phyloP scores from a whole-genome alignment of 75 land plant species.

The Ceratopteris richardii region DNA sequence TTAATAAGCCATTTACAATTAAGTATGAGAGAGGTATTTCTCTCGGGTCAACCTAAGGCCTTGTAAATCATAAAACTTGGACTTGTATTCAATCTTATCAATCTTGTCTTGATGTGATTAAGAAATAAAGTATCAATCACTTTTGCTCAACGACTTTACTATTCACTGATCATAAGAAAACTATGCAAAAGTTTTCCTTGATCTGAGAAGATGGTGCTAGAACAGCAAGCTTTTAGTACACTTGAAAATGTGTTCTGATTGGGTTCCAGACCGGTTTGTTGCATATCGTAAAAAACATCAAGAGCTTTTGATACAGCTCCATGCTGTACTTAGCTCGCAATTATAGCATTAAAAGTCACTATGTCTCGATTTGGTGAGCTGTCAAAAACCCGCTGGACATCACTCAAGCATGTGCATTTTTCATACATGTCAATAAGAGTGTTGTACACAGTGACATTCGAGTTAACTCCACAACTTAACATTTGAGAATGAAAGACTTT shows the following conservation, averaged over 20 bases:
- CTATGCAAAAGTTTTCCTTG: too few species aligned
- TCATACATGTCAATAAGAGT: slow-evolving; percentile 65
- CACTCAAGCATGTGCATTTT: slow-evolving; percentile 29
- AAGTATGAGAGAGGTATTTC: too few species aligned
- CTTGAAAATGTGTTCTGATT: slow-evolving; percentile 19
- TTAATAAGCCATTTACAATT: too few species aligned
- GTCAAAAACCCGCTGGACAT: slow-evolving; percentile 34
- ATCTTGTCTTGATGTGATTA: too few species aligned
- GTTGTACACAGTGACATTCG: slow-evolving; percentile 46
- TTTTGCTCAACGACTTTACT: too few species aligned
- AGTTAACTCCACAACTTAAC: slow-evolving; percentile 24
- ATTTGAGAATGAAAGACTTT: slow-evolving; percentile 48
- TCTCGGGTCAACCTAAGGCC: too few species aligned
- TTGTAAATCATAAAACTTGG: too few species aligned
- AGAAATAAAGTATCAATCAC: too few species aligned
- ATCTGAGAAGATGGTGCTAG: too few species aligned
- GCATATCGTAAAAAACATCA: slow-evolving; percentile 21
- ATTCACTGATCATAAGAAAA: too few species aligned
- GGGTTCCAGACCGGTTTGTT: slow-evolving; percentile 8
- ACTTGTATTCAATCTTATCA: too few species aligned
- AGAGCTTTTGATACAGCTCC: slow-evolving; percentile 13
- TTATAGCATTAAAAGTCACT: slow-evolving; percentile 34
- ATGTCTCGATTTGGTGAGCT: slow-evolving; percentile 21
- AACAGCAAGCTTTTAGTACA: too few species aligned
- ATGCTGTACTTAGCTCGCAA: slow-evolving; percentile 20